Percentiles rank a stretch among this genome's conserved stretches.
Conservation (phyloP, 2,329 filamentous ascomycete species). For the Fusarium proliferatum region DNA sequence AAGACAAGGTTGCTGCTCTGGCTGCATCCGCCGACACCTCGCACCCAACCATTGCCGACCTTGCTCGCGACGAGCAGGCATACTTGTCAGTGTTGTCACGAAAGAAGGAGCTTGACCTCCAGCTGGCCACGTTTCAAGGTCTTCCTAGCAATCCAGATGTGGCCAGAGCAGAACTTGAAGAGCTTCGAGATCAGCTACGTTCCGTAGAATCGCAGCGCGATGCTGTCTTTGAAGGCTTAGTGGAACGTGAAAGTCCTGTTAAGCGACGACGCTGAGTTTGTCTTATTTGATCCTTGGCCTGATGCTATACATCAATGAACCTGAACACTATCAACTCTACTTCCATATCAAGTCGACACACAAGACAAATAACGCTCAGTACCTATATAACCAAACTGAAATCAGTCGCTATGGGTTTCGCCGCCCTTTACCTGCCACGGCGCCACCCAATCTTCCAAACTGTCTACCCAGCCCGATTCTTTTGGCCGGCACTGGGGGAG, state of each 20-base stretch:
- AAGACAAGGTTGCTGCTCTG: conserved; percentile 62
- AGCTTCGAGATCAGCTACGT: conserved; percentile 72
- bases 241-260: conserved; percentile 69
- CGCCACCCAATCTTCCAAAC: conserved; percentile 77
- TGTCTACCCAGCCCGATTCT: conserved; percentile 73
- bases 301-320: conserved; percentile 37
- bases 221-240: conserved; percentile 77
- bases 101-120: conserved; percentile 69
- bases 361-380: conserved; percentile 17
- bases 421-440: conserved; percentile 72
- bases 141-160: conserved; percentile 77
- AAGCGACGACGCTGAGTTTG: conserved; percentile 50
- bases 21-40: conserved; percentile 49
- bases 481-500: conserved; percentile 63
- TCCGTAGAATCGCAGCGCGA: conserved; percentile 73
- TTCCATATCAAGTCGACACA: conserved; percentile 2
- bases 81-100: conserved; percentile 67
- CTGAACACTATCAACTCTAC: conserved; percentile 2
- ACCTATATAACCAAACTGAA: conserved; percentile 12
- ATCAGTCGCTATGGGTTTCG: conserved; percentile 51
- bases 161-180: conserved; percentile 77
- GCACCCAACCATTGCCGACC: conserved; percentile 65
- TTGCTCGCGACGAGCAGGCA: conserved; percentile 67
- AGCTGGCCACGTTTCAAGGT: conserved; percentile 74
- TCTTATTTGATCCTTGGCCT: conserved; percentile 17